Evolutionary conservation across 1,284 basidiomycete genomes (phyloP), one percentile per base, ranked within the genome.

Genomic region (Takashimella tepidaria): DNA sequence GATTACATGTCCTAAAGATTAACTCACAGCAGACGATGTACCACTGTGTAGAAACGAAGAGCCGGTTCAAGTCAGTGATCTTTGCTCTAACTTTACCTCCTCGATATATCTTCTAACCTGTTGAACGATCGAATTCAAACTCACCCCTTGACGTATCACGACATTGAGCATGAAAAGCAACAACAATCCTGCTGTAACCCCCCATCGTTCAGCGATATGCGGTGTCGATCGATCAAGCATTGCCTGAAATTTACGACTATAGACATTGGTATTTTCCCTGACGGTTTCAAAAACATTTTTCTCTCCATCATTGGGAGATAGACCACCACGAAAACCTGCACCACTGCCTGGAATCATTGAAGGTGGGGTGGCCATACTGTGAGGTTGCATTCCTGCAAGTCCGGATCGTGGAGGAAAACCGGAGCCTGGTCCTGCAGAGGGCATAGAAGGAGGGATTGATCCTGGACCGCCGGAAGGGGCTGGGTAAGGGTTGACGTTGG

Each of bases 191-290:
- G 80, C 79, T 4, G 91, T 92, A 20, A 81, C 82, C n/a, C 88
- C 69, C 96, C 96, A 99, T 60, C 96, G 83, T 67, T 95, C 83
- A 20, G 90, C 73, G 23, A 87, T 83, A 72, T 92, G 85, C 0
- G 96, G 96, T 3, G 95, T 97, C 75, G 89, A 87, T 47, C 87
- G 82, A 79, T 99, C 96, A 40, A 98, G 81, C 24, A 84, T 76
- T 66, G 86, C 84, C 75, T 96, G 92, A 72, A 91, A 76, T 51
- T 65, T 63, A 55, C 74, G 60, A 12, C 67, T 66, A 54, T 70
- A 75, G 24, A 72, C 64, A 56, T 67, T 72, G 12, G 72, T 69
- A 58, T 70, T 70, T 48, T 76, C 73, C 54, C 64, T 69, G 22
- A 76, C 66, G 27, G 70, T 56, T 56, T 76, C 68, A 41, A 73